These are phyloP conservation scores for Pseudogymnoascus pannorum DNA, from an alignment of 2,329 filamentous ascomycete genomes.

Conservation along the genomic window DNA sequence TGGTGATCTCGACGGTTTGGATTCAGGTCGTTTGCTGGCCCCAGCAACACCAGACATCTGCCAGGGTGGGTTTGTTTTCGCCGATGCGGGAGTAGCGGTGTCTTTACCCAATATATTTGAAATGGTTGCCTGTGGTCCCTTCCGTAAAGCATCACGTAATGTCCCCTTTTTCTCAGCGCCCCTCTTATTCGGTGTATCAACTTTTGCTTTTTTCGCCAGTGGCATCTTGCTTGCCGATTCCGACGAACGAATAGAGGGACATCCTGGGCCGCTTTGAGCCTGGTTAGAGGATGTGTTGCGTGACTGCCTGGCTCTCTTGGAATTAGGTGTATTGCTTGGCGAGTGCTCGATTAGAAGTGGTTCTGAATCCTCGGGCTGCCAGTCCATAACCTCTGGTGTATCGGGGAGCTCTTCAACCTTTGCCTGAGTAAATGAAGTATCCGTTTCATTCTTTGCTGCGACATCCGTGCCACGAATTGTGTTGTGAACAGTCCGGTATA, in stretches of 20 bases:
- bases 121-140: slow-evolving; percentile 39
- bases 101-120: slow-evolving; percentile 45
- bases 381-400: background rate
- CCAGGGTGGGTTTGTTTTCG: slow-evolving; percentile 17
- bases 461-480: slow-evolving; percentile 38
- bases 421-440: slow-evolving; percentile 11
- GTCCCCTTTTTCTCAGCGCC: slow-evolving; percentile 37
- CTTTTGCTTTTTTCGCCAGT: slow-evolving; percentile 27
- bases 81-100: slow-evolving; percentile 10
- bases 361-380: background rate
- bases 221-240: slow-evolving; percentile 23
- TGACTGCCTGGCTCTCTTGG: slow-evolving; percentile 25
- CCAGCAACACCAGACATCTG: background rate
- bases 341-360: background rate
- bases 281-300: background rate
- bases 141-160: slow-evolving; percentile 46
- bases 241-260: slow-evolving; percentile 19
- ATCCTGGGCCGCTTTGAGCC: slow-evolving; percentile 16
- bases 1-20: slow-evolving; percentile 21
- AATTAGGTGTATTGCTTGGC: slow-evolving; percentile 18
- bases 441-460: slow-evolving; percentile 22
- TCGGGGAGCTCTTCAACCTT: slow-evolving; percentile 7
- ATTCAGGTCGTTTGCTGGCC: slow-evolving; percentile 15
- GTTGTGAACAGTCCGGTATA: slow-evolving; percentile 52
- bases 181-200: slow-evolving; percentile 24